Base-by-base conservation (phyloP, 1,284 basidiomycete species). In the Pulchroboletus neoregius region DNA sequence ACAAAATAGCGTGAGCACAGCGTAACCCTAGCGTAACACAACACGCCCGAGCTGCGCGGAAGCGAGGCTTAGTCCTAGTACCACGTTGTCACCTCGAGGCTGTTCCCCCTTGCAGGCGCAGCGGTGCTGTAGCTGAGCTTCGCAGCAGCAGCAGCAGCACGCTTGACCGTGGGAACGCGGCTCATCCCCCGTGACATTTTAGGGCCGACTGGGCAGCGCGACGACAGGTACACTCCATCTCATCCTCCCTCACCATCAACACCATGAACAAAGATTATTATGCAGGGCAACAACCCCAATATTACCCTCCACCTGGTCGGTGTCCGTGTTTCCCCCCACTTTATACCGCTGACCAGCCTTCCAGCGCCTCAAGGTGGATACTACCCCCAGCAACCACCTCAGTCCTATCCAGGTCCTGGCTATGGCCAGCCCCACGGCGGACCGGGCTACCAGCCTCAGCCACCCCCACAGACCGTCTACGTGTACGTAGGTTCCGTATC, bases 261-360 rank as follows among this genome's bases (percentile, higher is more conserved):
- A 55, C 49, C 56, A 88, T 89, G 86, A 84, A 79, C 63, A 80
- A 82, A 67, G 84, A 87, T 58, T 89, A 85, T 58, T 89, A 88
- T 68, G 61, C 64, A 32, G 73, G 71, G 41, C 75, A 76, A 52
- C 75, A 76, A 53, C 75, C 70, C 37, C 74, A 73, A 56, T 84
- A 87, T 56, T 85, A 86, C 58, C 83, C 84, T 41, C 85, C 84
- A 31, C 71, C 72, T 66, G 84, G 86, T 82, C 42, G 38, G 73
- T 63, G 8, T 12, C 1, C 6, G 4, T 13, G 7, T 7, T n/a
- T 2, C 24, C 10, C 24, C 3, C 22, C 6, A 2, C 10, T 2
- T 2, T 20, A 18, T 10, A 12, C 10, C 33, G 10, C 52, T 59
- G 5, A 62, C 38, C 15, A 4, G 6, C 6, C 46, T 49, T 45